Evolutionary conservation across 805 yeast genomes (phyloP), one percentile per base, ranked within the genome.

Genomic region (Vanderwaltozyma tropicalis): DNA sequence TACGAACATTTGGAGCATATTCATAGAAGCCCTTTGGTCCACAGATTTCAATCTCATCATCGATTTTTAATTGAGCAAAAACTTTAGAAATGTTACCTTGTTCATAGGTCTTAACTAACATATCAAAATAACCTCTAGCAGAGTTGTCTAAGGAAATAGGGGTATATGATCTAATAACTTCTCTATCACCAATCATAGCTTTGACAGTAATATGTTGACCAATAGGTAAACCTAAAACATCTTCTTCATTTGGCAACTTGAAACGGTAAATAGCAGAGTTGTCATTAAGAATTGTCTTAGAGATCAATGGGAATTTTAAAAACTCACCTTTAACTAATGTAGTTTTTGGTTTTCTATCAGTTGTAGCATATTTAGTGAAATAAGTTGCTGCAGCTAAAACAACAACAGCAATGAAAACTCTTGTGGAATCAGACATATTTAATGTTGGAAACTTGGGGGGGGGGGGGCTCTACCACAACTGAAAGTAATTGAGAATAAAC

Each of bases 21-120:
- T 77, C 72, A 69, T 83, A 86, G 53, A 76, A 76, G 7, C 97
- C 96, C 64, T 83, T 84, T 50, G 97, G 97, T 21, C 97, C 95
- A 56, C 82, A 74, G 1, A 86, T 80, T 35, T 73, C 76, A 50
- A 87, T 77, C 28, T 69, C 56, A 50, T 88, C 94, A 46, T 96
- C 96, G 41, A 87, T 67, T 48, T 78, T 70, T 55, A 86, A 71
- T 48, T 73, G 69, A 35, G 80, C 80, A 38, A 89, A 74, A 57
- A 72, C 66, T 53, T 75, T 76, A 32, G 96, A 82, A 48, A 89
- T 76, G 62, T 80, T 83, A 49, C 96, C 96, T 47, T 74, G 67
- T 41, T 83, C 87, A 61, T 88, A 88, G 13, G 86, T 74, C 65
- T 88, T 88, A 55, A 88, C 79, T 59, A 88, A 68, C 44, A 89